Conservation (phyloP, 305 asterid species). For the Fraxinus angustifolia region DNA sequence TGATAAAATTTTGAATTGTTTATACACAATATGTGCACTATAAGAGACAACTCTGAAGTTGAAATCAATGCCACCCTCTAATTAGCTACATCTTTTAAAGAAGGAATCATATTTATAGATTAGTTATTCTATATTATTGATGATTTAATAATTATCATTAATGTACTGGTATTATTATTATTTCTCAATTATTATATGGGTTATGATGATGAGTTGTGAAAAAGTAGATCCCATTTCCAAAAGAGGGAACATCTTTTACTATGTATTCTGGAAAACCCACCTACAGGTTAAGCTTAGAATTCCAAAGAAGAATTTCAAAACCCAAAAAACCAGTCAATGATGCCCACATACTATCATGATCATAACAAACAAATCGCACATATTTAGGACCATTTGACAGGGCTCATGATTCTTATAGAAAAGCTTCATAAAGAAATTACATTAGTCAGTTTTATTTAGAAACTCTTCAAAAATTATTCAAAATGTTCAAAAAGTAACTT, state of each 20-base stretch:
- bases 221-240: constrained; percentile 68
- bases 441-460: too few species aligned
- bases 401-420: not conserved
- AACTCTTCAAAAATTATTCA: not conserved
- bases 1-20: constrained; percentile 63
- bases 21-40: constrained; percentile 50
- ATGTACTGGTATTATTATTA: not conserved
- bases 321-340: constrained; percentile 34
- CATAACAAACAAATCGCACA: not conserved
- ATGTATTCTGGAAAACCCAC: constrained; percentile 36
- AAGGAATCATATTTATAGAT: constrained; percentile 15
- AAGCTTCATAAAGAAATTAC: too few species aligned
- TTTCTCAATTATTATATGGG: constrained; percentile 19
- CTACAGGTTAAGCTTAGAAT: constrained; percentile 44
- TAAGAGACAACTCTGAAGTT: constrained; percentile 62
- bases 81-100: constrained; percentile 21
- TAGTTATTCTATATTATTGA: not conserved
- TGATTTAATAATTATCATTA: not conserved
- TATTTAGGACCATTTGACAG: not conserved
- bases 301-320: constrained; percentile 47
- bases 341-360: constrained; percentile 15
- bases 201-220: constrained; percentile 34
- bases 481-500: not conserved
- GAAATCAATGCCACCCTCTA: constrained; percentile 42
- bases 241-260: constrained; percentile 55